phyloP scores from a whole-genome alignment of 2,329 filamentous ascomycete genomes.

The Claviceps monticola region DNA sequence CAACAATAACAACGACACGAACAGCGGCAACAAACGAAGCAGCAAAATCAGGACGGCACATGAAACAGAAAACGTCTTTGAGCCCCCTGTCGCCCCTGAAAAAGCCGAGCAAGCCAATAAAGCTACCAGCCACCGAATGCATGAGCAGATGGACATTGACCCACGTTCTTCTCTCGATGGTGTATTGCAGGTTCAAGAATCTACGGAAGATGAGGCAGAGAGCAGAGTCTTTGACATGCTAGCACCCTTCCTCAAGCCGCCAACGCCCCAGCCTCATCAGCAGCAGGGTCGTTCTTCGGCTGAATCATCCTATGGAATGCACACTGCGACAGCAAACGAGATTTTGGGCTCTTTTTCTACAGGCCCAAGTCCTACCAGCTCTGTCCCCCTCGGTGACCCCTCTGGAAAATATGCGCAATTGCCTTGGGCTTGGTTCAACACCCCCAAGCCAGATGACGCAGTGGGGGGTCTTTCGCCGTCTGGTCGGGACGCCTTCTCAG shows the following conservation, averaged over 20 bases:
- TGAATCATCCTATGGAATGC: slow-evolving; percentile 42
- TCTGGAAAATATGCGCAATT: slow-evolving; percentile 24
- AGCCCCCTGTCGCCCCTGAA: background rate
- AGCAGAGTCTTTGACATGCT: slow-evolving; percentile 32
- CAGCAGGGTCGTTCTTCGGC: slow-evolving; percentile 16
- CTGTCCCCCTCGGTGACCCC: slow-evolving; percentile 15
- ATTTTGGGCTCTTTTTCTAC: slow-evolving; percentile 29
- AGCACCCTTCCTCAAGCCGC: slow-evolving; percentile 33
- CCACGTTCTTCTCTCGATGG: background rate
- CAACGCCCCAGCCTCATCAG: slow-evolving; percentile 25
- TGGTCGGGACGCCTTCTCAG: slow-evolving; percentile 14
- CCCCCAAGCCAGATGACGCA: slow-evolving; percentile 17
- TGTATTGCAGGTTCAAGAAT: slow-evolving; percentile 1
- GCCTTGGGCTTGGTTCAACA: slow-evolving; percentile 38
- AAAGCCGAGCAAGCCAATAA: background rate
- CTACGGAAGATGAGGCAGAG: slow-evolving; percentile 20
- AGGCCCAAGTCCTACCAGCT: slow-evolving; percentile 16
- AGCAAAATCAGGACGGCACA: background rate
- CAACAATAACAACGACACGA: background rate
- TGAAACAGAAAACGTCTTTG: background rate
- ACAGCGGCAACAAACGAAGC: background rate
- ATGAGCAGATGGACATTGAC: background rate
- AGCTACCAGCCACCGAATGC: background rate
- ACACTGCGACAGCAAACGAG: slow-evolving; percentile 35
- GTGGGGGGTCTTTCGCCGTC: slow-evolving; percentile 6